Base-by-base conservation (phyloP, 805 yeast genomes). In the Wickerhamomyces rabaulensis region DNA sequence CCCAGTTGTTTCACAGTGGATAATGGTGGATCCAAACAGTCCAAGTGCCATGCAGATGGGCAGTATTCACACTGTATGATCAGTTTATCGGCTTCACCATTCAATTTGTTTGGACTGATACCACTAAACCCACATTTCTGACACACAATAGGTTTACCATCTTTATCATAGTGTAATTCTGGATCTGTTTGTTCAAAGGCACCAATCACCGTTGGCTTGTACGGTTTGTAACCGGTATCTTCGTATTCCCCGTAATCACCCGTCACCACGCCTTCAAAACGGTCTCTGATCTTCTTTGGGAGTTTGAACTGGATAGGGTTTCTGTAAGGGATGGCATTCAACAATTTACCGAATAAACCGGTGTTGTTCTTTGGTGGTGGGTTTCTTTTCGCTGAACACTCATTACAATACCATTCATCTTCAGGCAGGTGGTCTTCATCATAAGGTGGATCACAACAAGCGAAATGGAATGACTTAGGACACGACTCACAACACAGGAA, bases 401-500 rank as follows among this genome's bases (percentile, higher is more conserved):
- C 88, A 15, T 76, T 75, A 67, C 99, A 92, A 54, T 75, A 80
- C 99, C 99, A 92, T 51, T 80, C 84, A 33, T 86, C 96, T 41
- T 84, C 95, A 0, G 98, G 98, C 8, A 88, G 66, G 35, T 75
- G 61, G 43, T 76, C 73, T 38, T 84, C 89, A 54, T 84, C 88
- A 29, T 84, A 67, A 0, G 99, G 98, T 3, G 98, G 98, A 57
- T 87, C 85, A 50, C 92, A 78, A 63, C 99, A 92, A 6, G 87
- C 73, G 60, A 94, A 89, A 62, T 92, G 99, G 66, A 92, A 94
- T 2, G 96, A 87, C 56, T 75, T 76, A 0, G 97, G 97, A 65
- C 99, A 92, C 2, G 87, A 74, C 56, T 92, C 99, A 67, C 99
- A 92, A 66, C 98, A 94, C 21, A 92, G 71, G 56, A 92, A 90